These are phyloP conservation scores for Bipolaris victoriae DNA, from an alignment of 2,329 filamentous ascomycete genomes.

Conservation along the genomic window DNA sequence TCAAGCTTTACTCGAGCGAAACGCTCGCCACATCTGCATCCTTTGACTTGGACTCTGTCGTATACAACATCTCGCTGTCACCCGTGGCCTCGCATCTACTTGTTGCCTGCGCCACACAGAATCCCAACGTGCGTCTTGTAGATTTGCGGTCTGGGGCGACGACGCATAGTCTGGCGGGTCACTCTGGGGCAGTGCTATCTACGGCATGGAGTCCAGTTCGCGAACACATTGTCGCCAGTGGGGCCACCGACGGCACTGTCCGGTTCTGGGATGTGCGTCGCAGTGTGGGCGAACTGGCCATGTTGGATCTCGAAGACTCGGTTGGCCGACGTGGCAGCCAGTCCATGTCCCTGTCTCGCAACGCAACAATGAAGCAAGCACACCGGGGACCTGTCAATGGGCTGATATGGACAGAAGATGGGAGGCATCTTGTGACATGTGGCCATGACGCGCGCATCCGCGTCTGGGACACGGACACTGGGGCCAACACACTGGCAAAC, in stretches of 20 bases:
- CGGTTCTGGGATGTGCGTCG: constrained; percentile 88
- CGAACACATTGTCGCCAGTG: constrained; percentile 81
- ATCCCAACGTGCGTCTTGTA: constrained; percentile 81
- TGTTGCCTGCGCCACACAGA: constrained; percentile 86
- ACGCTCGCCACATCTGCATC: constrained; percentile 66
- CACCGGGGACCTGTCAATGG: constrained; percentile 86
- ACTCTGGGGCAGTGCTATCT: constrained; percentile 63
- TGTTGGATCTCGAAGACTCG: constrained; percentile 84
- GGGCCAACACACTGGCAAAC: constrained; percentile 84
- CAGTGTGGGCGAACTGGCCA: constrained; percentile 74
- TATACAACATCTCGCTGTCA: constrained; percentile 81
- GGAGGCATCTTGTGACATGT: constrained; percentile 75
- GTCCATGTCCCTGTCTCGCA: constrained; percentile 49
- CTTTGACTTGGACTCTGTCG: constrained; percentile 70
- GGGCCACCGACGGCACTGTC: constrained; percentile 82
- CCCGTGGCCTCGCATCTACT: constrained; percentile 74
- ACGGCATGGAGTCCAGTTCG: constrained; percentile 81
- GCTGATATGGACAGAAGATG: constrained; percentile 82
- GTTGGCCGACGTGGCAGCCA: constrained; percentile 64
- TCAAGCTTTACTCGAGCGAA: constrained; percentile 76
- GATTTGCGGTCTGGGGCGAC: constrained; percentile 83
- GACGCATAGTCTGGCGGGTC: constrained; percentile 58
- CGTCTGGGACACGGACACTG: constrained; percentile 82
- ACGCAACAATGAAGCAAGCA: constrained; percentile 57
- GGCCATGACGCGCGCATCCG: constrained; percentile 85